Evolutionary conservation across 768 basidiomycete genomes (phyloP).

Genomic region (Macrolepiota fuliginosa): DNA sequence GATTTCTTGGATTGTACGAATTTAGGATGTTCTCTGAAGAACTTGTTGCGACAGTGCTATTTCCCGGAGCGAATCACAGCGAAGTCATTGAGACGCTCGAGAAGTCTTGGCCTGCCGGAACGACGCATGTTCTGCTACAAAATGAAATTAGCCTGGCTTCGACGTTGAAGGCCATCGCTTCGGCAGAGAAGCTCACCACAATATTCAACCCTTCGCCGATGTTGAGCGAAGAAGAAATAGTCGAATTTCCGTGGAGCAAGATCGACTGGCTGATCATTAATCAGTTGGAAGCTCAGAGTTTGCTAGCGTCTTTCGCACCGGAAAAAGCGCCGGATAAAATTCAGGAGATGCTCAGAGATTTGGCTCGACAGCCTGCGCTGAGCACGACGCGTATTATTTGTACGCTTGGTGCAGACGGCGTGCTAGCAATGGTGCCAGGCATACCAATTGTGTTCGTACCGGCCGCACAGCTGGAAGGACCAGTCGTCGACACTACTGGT

Average conservation of each 20-base stretch:
- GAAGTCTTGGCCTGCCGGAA: slow-evolving; percentile 26
- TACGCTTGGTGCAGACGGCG: slow-evolving; percentile 53
- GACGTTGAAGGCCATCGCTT: slow-evolving; percentile 34
- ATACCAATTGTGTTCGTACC: slow-evolving; percentile 39
- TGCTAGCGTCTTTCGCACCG: slow-evolving; percentile 2
- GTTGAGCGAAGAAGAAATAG: slow-evolving; percentile 36
- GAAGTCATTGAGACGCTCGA: slow-evolving; percentile 26
- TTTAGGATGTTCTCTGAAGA: background rate
- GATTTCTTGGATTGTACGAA: background rate
- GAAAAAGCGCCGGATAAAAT: slow-evolving; percentile 41
- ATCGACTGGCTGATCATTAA: slow-evolving; percentile 59
- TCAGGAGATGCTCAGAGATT: slow-evolving; percentile 7
- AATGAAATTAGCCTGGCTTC: slow-evolving; percentile 52
- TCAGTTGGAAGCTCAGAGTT: slow-evolving; percentile 37
- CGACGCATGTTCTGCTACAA: slow-evolving; percentile 55
- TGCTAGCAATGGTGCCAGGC: slow-evolving; percentile 38
- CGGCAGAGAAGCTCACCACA: slow-evolving; percentile 24
- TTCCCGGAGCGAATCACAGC: slow-evolving; percentile 57
- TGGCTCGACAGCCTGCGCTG: slow-evolving; percentile 22
- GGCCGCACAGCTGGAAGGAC: slow-evolving; percentile 40
- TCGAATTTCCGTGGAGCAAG: slow-evolving; percentile 45
- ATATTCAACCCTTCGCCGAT: slow-evolving; percentile 63
- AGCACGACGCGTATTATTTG: slow-evolving; percentile 49
- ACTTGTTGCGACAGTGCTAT: slow-evolving; percentile 39
- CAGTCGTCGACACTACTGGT: slow-evolving; percentile 53